Conservation (phyloP, 345 rosid species). For the Corchorus capsularis region DNA sequence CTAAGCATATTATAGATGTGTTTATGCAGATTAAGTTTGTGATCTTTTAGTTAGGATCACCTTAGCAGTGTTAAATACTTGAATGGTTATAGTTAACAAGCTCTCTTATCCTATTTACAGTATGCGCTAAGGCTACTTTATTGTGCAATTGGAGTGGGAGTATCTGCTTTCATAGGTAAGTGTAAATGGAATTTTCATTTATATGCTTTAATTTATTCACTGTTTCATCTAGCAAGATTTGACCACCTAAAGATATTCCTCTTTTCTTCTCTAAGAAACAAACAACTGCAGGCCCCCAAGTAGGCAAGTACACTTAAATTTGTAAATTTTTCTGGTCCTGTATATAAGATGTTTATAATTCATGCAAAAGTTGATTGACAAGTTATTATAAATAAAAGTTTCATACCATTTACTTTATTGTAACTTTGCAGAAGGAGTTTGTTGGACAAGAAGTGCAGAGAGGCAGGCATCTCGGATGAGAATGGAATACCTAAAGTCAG, state of each 20-base stretch:
- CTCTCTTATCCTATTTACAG: slow-evolving; percentile 27
- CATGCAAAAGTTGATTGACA: not conserved
- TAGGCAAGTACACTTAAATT: not conserved
- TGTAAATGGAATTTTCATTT: slow-evolving; percentile 1
- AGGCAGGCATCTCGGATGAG: slow-evolving; percentile 54
- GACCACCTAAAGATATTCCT: not conserved
- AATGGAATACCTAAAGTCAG: slow-evolving; percentile 45
- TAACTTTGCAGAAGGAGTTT: slow-evolving; percentile 45
- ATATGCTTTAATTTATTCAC: not conserved
- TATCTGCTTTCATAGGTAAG: slow-evolving; percentile 48
- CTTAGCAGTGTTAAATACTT: not conserved
- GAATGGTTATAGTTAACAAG: not conserved
- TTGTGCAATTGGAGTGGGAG: slow-evolving; percentile 42
- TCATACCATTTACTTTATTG: not conserved
- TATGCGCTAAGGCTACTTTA: slow-evolving; percentile 42
- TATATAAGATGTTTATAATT: not conserved
- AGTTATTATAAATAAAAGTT: not conserved
- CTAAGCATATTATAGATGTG: not conserved
- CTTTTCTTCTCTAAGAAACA: not conserved
- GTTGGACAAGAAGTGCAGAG: slow-evolving; percentile 62
- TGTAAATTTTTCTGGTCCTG: not conserved
- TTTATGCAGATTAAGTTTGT: not conserved
- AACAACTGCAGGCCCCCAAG: not conserved
- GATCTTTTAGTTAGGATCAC: not conserved
- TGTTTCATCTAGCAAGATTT: not conserved